Base-by-base conservation (phyloP, 345 rosid species). In the Moricandia moricandioides region DNA sequence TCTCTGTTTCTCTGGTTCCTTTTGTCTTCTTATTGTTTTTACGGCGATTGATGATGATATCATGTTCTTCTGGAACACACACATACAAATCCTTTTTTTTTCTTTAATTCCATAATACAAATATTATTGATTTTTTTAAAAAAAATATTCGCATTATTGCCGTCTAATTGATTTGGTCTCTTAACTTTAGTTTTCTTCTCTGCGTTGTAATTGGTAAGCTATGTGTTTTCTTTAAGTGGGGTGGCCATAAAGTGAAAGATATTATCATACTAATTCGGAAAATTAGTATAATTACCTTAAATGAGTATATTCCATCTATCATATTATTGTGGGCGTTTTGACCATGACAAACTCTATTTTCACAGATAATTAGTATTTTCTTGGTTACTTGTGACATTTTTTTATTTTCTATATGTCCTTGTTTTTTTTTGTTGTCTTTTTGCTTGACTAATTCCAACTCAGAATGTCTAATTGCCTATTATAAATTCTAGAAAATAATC, bases 11-110 rank as follows among this genome's bases (percentile, higher is more conserved):
- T 43, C 16, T 51, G 68, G 4, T 59, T 68, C 59, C 3, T 67
- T 49, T 66, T 43, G 60, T 67, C 33, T 58, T 31, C 67, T 67
- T 59, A 14, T 65, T 57, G 68, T 40, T 39, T 34, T 8, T 58
- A 13, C 13, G 77, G 35, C 49, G 8, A 40, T 54, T 34, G 39
- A 34, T 34, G 29, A 34, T 37, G 8, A 2, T 5, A 33, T 57
- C 18, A 34, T 75, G 2, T 69, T 40, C 63, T 75, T 61, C 55
- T 47, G 57, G 64, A 66, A 43, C 67, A 45, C 59, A 67, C 60
- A 58, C 21, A 71, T 24, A n/a, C 68, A 1, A 43, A 12, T 33
- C 11, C 14, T 57, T 43, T 66, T 63, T 49, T 34, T 29, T 58
- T 54, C 2, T 64, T 43, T 5, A 1, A 12, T 12, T 43, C 4